Evolutionary conservation across 805 yeast genomes (phyloP), one percentile per base, ranked within the genome.

Genomic region (Yarrowia alimentaria): DNA sequence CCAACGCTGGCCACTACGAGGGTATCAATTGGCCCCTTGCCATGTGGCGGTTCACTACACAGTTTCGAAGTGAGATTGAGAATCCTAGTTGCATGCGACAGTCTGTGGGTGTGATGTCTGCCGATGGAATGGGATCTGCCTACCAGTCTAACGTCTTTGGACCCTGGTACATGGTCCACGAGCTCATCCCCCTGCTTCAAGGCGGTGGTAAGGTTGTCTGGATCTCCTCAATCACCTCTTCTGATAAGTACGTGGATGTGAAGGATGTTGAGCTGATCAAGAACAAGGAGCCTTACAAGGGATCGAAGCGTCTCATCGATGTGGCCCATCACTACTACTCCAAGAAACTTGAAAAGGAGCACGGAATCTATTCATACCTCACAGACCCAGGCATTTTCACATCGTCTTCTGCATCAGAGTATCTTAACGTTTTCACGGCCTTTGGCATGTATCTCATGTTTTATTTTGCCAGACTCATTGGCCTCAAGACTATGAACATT

Each of bases 121-220:
- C 16, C 11, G 99, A 93, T 66, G 89, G 79, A 0, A 59, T 91
- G 72, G 97, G 98, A 1, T 69, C 85, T 22, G 88, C 89, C 4
- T 93, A 91, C 70, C 95, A 93, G 67, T 94, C 93, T 5, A 93
- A 93, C 63, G 96, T 91, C n/a, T 87, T 93, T 68, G 96, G 95
- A 0, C 98, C 98, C 2, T 90, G 85, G 69, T 93, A 81, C 65
- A 69, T 93, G 49, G 73, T 90, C 50, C 85, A 84, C 58, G 80
- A 77, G 56, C 67, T 91, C 16, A 64, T 72, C 30, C 78, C 78
- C 2, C 66, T 79, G 28, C 67, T 90, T n/a, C 57, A 66, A 2
- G 67, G 69, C 22, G 81, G 83, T 4, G 89, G 93, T 0, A 75
- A 76, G 52, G 71, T 89, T 29, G 70, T 89, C 20, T 90, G 97